A percentile compares a stretch with the other conserved stretches of the same genome.
phyloP scores from a whole-genome alignment of 192 early-diverging fungal species.

The Backusella tuberculispora region DNA sequence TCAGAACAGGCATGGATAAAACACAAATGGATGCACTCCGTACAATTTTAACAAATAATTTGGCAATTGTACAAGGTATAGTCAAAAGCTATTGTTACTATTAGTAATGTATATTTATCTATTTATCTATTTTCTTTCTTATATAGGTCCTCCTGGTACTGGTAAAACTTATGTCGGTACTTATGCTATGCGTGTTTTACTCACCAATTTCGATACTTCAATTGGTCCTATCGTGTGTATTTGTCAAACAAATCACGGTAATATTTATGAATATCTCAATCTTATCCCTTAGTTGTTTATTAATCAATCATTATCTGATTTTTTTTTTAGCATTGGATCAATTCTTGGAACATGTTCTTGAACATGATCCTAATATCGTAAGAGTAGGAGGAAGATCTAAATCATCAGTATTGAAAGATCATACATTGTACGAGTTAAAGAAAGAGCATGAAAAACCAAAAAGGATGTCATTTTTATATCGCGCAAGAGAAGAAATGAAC shows the following conservation, averaged over 20 bases:
- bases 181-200: conserved; percentile 47
- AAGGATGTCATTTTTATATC: conserved; percentile 25
- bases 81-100: background rate
- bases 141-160: conserved; percentile 58
- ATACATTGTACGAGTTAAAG: conserved; percentile 46
- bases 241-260: conserved; percentile 65
- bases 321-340: conserved; percentile 40
- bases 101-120: background rate
- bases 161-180: conserved; percentile 63
- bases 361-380: conserved; percentile 49
- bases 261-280: background rate
- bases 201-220: conserved; percentile 40
- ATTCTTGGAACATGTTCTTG: conserved; percentile 45
- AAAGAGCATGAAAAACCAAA: conserved; percentile 35
- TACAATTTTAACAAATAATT: conserved; percentile 46
- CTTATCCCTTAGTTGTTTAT: background rate
- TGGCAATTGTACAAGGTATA: conserved; percentile 55
- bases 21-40: conserved; percentile 52
- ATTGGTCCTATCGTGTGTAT: conserved; percentile 53
- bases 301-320: background rate
- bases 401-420: conserved; percentile 36
- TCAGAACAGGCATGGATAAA: conserved; percentile 37
- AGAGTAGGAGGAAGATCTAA: conserved; percentile 57
- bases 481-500: conserved; percentile 38
- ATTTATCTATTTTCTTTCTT: background rate